phyloP scores from a whole-genome alignment of 2,329 filamentous ascomycete species.

The Trichoderma harzianum region DNA sequence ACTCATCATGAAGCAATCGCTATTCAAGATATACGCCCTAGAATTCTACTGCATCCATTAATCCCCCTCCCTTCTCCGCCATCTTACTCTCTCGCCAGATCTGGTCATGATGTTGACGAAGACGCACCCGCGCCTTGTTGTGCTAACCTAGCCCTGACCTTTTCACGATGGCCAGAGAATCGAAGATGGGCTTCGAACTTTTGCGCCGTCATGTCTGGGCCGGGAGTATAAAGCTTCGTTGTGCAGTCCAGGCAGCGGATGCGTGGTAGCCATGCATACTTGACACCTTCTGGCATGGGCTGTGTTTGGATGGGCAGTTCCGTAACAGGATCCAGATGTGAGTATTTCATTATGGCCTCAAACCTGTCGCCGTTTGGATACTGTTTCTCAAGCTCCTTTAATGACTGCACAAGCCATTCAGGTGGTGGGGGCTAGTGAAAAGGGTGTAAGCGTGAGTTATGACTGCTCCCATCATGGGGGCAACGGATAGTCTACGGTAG shows the following conservation, averaged over 20 bases:
- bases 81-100: not conserved
- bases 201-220: constrained; percentile 76
- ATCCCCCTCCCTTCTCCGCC: not conserved
- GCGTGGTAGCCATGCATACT: constrained; percentile 80
- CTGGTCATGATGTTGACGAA: not conserved
- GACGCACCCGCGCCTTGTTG: constrained; percentile 24
- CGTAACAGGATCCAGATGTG: constrained; percentile 70
- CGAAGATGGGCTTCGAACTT: constrained; percentile 93
- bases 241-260: constrained; percentile 92
- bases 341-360: constrained; percentile 88
- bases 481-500: not conserved
- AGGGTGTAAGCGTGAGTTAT: constrained; percentile 20
- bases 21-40: not conserved
- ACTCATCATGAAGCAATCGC: not conserved
- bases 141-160: constrained; percentile 46
- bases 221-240: constrained; percentile 89
- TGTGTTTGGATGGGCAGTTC: constrained; percentile 59
- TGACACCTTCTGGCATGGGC: constrained; percentile 59
- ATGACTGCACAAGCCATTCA: constrained; percentile 74
- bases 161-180: constrained; percentile 75
- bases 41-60: not conserved
- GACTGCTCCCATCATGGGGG: not conserved
- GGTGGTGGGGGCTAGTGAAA: constrained; percentile 70
- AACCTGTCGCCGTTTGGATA: constrained; percentile 78
- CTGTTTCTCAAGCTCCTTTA: constrained; percentile 65